These are phyloP conservation scores for Vicia villosa DNA, from an alignment of 306 rosid genomes.

Conservation along the genomic window DNA sequence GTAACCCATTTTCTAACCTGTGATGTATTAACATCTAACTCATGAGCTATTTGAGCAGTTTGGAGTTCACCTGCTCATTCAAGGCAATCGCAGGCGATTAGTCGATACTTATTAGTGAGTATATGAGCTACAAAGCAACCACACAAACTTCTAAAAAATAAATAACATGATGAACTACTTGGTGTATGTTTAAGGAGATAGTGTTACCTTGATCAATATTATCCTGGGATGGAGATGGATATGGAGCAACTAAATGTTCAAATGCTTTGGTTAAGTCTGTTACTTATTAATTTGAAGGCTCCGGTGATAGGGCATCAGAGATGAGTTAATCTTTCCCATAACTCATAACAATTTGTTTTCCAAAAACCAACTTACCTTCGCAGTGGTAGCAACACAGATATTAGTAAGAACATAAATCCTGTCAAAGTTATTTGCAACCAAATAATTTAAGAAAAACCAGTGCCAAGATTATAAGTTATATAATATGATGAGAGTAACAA, in stretches of 20 bases:
- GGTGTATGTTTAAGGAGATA: constrained; percentile 15
- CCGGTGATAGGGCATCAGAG: constrained; percentile 55
- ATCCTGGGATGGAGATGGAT: constrained; percentile 43
- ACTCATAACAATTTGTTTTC: constrained; percentile 97
- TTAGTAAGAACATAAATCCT: too few species aligned
- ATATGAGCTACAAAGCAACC: constrained; percentile 22
- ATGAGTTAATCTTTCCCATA: constrained; percentile 78
- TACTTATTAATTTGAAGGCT: constrained; percentile 49
- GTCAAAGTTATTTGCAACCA: too few species aligned
- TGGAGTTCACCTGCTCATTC: constrained; percentile 62
- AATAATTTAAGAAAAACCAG: too few species aligned
- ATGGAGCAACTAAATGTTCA: constrained; percentile 66
- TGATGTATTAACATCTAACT: constrained; percentile 63
- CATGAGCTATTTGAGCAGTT: constrained; percentile 75
- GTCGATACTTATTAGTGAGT: constrained; percentile 30
- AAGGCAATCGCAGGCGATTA: constrained; percentile 25
- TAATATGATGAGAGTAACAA: too few species aligned
- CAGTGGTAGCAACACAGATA: too few species aligned
- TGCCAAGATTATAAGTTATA: too few species aligned
- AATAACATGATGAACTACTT: constrained; percentile 9
- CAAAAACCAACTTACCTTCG: constrained; percentile 92
- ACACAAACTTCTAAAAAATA: constrained; percentile 16
- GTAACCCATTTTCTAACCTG: constrained; percentile 64
- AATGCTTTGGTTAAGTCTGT: constrained; percentile 40
- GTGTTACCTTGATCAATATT: constrained; percentile 58